Base-by-base conservation (phyloP, 2,329 filamentous ascomycete species). In the Talaromyces sp. region DNA sequence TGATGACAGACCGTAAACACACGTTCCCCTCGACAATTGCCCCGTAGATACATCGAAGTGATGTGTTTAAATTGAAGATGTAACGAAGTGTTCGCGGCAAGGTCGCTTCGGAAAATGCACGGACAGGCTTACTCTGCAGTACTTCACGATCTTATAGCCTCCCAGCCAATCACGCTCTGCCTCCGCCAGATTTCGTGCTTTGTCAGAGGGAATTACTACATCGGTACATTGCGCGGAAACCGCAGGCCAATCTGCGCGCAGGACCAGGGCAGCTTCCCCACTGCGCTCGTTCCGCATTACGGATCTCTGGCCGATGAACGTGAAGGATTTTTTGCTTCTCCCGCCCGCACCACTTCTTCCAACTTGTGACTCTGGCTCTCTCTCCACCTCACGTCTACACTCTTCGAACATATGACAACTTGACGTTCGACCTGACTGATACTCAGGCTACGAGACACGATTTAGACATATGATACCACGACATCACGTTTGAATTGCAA, bases 251-350 rank as follows among this genome's bases (percentile, higher is more conserved):
- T 56, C 33, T 6, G n/a, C 50, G 9, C 13, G n/a, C 16, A 13
- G 9, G 8, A 13, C 13, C 2, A 27, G 7, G 52, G n/a, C 52
- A 37, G 52, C 52, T 39, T 56, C 33, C 11, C 52, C 52, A 37
- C 52, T 24, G 33, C 5, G 2, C 19, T 37, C 33, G 24, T 56
- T 56, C 33, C 52, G 52, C 33, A 37, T 39, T 56, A 56, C 52
- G 52, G 52, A 56, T 37, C 52, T 14, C n/a, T 39, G 31, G 50
- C 50, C 50, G 27, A 54, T 33, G 50, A 54, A 54, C 50, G n/a
- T 16, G 33, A 37, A 56, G 22, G 56, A 43, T 27, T 41, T 58
- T 58, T 58, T 58, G 56, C 56, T 59, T 59, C 31, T 59, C 37
- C 56, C 56, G 56, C 56, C 56, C 56, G 22, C 56, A 43, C 37